Evolutionary conservation across 2,329 filamentous ascomycete species (phyloP), one percentile per base, ranked within the genome.

Genomic region (Epichloe typhina): DNA sequence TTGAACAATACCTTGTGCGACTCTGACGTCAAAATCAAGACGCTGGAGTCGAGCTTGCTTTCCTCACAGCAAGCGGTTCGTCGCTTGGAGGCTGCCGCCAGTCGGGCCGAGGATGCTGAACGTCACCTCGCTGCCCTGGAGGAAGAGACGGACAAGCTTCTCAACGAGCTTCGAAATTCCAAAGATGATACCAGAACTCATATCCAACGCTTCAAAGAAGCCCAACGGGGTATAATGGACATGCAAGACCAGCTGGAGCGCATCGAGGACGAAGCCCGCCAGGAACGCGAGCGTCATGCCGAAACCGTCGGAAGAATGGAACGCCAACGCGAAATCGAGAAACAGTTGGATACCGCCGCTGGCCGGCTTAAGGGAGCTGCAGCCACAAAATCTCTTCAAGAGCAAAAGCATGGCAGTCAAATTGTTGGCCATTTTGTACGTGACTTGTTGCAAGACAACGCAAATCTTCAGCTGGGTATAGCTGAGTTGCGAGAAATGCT

Each of bases 401-500:
- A 76, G 3, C 74, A 77, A 33, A 77, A 78, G 57, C 72, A 71
- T 51, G 75, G 79, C 9, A 80, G 74, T 54, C 82, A 74, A 52
- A 88, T 95, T 38, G 88, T 97, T n/a, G 90, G 88, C 19, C 88
- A 94, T 62, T 97, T 98, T 59, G 93, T 98, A 51, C 88, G 90
- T 58, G 93, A 97, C 64, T 86, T 98, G 51, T 73, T 98, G 17
- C 84, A 95, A 61, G 93, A 98, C 65, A 98, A 98, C 62, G 88
- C 90, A 9, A 95, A 88, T 58, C 72, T 98, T 43, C 93, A 98
- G 65, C 77, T 93, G 55, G 89, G 89, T 15, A 94, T 97, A 53
- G 80, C 90, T 49, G 93, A 98, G 69, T 71, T 98, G 46, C 79
- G 90, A 17, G 90, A 95, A 63, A 83, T 98, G 81, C 75, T 98